Evolutionary conservation across 768 basidiomycete species (phyloP), one percentile per base, ranked within the genome.

Genomic region (Boletus reticulatus): DNA sequence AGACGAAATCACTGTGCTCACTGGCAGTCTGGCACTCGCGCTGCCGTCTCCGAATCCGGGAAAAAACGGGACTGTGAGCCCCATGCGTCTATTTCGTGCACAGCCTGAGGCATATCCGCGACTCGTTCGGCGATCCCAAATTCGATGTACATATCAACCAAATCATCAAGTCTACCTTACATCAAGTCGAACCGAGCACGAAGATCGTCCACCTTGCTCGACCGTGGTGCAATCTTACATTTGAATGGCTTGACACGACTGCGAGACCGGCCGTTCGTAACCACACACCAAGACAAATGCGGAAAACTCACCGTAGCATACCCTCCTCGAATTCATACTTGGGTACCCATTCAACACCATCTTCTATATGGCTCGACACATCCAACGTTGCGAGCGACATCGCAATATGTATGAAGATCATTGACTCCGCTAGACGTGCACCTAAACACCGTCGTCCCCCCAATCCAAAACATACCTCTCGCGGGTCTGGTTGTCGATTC

Each of bases 381-480:
- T 62, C 31, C 24, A 55, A 31, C 9, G 48, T 65, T 14, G 56
- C 64, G 6, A 62, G 37, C 17, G 50, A 20, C 52, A 36, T 56
- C 6, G 47, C 48, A 13, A 50, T 44, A 6, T 7, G 14, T 6
- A 45, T 62, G 43, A 57, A 60, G 9, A 58, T 48, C 1, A 51
- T 46, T 9, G 34, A 9, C 2, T n/a, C 16, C 0, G 36, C 59
- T 19, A 61, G 31, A 32, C 36, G 53, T 10, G 3, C n/a, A 41
- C 62, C 50, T 1, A 50, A 50, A 45, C 56, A 54, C 24, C 7
- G 29, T 20, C 56, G 52, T 31, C 60, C 44, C 22, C 45, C 61
- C 34, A 19, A 62, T 31, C 60, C 53, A 19, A 62, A 62, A 50
- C 58, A 60, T 9, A 16, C 52, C 5, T 54, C 49, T 2, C 50